Evolutionary conservation across 164 flowering plant genomes (phyloP), one percentile per base, ranked within the genome.

Genomic region (Amborella trichopoda): DNA sequence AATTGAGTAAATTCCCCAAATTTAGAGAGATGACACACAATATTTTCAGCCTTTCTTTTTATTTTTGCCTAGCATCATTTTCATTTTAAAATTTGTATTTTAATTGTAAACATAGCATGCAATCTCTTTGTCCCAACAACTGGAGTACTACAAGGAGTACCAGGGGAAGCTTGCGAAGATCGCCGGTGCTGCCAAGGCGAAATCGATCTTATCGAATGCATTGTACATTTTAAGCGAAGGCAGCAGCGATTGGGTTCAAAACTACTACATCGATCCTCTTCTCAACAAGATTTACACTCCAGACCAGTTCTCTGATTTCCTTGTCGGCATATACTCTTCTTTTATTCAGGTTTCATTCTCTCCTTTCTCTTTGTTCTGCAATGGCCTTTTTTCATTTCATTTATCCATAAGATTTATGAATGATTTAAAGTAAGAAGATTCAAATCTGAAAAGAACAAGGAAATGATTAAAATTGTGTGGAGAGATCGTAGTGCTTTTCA

Each of bases 301-400:
- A 14, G 95, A 82, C 19, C 68, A 80, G 60, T 91, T 72, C 54
- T 65, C 74, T 2, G 55, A 78, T 3, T 40, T 59, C 40, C 90
- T 91, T 9, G 66, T 71, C 32, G 50, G 53, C 34, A 53, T 54
- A 12, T 82, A 75, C 77, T 37, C 72, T 3, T 63, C 23, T 52
- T 80, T 78, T 59, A 52, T 91, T 34, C 64, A 74, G 99, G 99
- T 87, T n/a, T n/a, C n/a, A n/a, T n/a, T n/a, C n/a, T n/a, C n/a
- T n/a, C n/a, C n/a, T n/a, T n/a, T n/a, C n/a, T n/a, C n/a, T n/a
- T n/a, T n/a, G n/a, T n/a, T n/a, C n/a, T n/a, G n/a, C n/a, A n/a
- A n/a, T n/a, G n/a, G n/a, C n/a, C n/a, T n/a, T n/a, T n/a, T n/a
- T n/a, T n/a, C n/a, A n/a, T n/a, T n/a, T n/a, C n/a, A n/a, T n/a